Evolutionary conservation across 225 moss, liverwort and hornwort genomes (phyloP).

Genomic region (Takakia lepidozioides): DNA sequence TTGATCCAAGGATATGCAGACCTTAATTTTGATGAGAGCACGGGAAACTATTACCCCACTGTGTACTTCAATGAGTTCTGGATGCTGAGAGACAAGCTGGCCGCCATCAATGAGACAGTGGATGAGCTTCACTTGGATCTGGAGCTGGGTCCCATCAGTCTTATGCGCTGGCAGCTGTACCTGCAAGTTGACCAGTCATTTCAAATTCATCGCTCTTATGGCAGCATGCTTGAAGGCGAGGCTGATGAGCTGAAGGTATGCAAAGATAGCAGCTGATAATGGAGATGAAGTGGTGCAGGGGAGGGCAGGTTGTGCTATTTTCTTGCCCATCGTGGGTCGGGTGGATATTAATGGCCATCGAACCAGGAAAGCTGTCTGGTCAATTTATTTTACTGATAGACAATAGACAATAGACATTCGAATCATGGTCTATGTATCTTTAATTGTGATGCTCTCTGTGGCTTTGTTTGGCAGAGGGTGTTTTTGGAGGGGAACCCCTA

Average conservation of each 20-base stretch:
- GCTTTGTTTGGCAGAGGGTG: constrained; percentile 74
- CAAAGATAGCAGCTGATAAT: constrained; percentile 1
- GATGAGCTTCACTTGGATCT: constrained; percentile 55
- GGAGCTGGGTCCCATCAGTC: constrained; percentile 78
- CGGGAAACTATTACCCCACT: constrained; percentile 77
- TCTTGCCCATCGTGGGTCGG: no score
- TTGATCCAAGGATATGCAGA: constrained; percentile 25
- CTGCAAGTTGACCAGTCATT: constrained; percentile 90
- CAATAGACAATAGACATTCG: no score
- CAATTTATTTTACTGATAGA: no score
- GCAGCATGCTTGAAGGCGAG: constrained; percentile 98
- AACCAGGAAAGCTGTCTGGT: no score
- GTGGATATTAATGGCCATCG: no score
- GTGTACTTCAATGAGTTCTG: constrained; percentile 95
- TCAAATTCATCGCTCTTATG: constrained; percentile 78
- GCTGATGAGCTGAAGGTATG: constrained; percentile 82
- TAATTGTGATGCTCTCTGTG: no score
- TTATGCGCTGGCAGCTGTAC: constrained; percentile 87
- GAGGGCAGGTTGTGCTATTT: no score
- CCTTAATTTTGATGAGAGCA: constrained; percentile 39
- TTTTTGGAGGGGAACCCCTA: constrained; percentile 91
- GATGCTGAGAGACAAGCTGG: constrained; percentile 73
- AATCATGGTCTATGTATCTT: no score
- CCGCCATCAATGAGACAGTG: constrained; percentile 68
- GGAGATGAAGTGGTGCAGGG: no score